Percentiles rank a stretch among this genome's conserved stretches.
These are phyloP conservation scores for Exobasidium cylindrosporum DNA, from an alignment of 1,284 basidiomycete genomes.

Conservation along the genomic window DNA sequence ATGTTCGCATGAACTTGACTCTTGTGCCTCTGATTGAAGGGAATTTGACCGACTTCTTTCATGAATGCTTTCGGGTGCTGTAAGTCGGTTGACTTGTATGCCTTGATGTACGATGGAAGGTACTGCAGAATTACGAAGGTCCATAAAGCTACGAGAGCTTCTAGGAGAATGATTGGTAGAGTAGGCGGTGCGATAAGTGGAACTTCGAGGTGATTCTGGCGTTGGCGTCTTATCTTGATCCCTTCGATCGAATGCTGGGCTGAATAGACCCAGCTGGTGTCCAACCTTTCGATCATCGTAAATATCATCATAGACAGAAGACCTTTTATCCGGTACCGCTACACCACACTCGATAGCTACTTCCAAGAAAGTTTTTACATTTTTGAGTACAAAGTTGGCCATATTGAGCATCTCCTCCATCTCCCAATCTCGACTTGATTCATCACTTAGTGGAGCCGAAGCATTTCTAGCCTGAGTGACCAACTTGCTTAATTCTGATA, in stretches of 20 bases:
- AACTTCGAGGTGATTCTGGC: conserved; percentile 25
- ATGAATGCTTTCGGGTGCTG: conserved; percentile 2
- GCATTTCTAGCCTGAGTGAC: conserved; percentile 79
- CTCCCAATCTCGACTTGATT: conserved; percentile 50
- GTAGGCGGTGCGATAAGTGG: conserved; percentile 18
- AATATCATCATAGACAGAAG: conserved; percentile 41
- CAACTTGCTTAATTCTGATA: conserved; percentile 76
- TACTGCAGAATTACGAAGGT: conserved; percentile 15
- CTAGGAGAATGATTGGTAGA: conserved; percentile 19
- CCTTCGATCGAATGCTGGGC: conserved; percentile 5
- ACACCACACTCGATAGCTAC: conserved; percentile 77
- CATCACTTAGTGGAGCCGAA: conserved; percentile 52
- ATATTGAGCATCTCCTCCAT: conserved; percentile 57
- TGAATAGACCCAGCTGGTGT: conserved; percentile 1
- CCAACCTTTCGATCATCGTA: conserved; percentile 21
- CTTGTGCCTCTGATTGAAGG: conserved; percentile 9
- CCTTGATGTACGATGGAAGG: background rate
- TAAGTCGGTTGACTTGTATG: background rate
- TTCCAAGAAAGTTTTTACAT: conserved; percentile 61
- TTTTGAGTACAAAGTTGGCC: conserved; percentile 57
- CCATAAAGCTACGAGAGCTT: conserved; percentile 20
- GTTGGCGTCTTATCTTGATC: conserved; percentile 46
- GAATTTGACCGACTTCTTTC: conserved; percentile 6
- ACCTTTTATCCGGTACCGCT: conserved; percentile 63
- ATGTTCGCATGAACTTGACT: conserved; percentile 1